Base-by-base conservation (phyloP, 495 filamentous ascomycete species). In the Articulospora tetracladia region DNA sequence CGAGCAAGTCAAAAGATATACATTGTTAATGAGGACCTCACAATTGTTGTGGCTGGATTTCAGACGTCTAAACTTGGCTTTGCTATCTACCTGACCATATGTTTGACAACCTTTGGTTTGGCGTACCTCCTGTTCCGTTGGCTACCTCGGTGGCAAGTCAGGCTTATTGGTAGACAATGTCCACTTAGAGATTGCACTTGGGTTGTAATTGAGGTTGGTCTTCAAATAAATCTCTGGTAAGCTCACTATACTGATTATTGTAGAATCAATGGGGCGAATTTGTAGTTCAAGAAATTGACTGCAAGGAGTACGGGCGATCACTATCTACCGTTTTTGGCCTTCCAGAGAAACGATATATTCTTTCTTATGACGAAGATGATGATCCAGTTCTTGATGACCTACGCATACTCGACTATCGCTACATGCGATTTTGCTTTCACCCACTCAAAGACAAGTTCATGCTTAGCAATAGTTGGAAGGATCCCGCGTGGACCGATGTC, bases 261-360 rank as follows among this genome's bases (percentile, higher is more conserved):
- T 63, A 83, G 83, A 96, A 98, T 66, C 92, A 97, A 82, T 97
- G 94, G 92, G 89, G 89, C 36, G 92, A 97, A 73, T 90, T 97
- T 71, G 77, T 78, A 4, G 80, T 94, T 25, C 83, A 92, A 55
- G 61, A 84, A 53, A 77, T 97, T 25, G 73, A 80, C 47, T 79
- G 76, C 20, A 79, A 87, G 64, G 72, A 74, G 0, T 98, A 97
- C 69, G 92, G 90, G 2, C 85, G 88, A 34, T 82, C 87, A 1
- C 76, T 98, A 53, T 96, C 93, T 11, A 91, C 92, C 0, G 86
- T 99, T 4, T 98, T 98, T 69, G 88, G 90, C 0, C 68, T 81
- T 22, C 74, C 84, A 17, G 77, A 77, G 27, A 84, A 85, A 70
- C 77, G 80, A 60, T 79, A 79, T 58, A 26, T 48, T 22, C 58